Evolutionary conservation across 768 basidiomycete genomes (phyloP), one percentile per base, ranked within the genome.

Genomic region (Mrakia gelida): DNA sequence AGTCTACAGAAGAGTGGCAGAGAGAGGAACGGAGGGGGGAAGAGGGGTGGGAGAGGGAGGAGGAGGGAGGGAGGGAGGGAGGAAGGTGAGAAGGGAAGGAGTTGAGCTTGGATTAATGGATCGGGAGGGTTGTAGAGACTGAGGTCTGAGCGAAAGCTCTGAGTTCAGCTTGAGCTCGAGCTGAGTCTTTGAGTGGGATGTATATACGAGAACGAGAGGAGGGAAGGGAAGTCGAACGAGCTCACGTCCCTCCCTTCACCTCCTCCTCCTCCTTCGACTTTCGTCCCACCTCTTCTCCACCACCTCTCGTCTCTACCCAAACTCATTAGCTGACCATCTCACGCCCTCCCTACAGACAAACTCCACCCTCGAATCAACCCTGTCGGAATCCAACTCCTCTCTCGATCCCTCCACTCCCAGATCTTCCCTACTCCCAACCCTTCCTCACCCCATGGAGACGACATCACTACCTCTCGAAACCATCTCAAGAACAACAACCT

Each of bases 331-430:
- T 26, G 54, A 21, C 23, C 23, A 3, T 45, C 45, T 45, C 45
- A 3, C 15, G 4, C 11, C 45, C 11, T 1, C 45, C 45, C 34
- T 45, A 0, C 41, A 70, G 67, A 70, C 34, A 26, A 41, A 11
- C 1, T 23, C 16, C 34, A 70, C 11, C 34, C 38, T 1, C 81
- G 83, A 0, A 88, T 93, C 75, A 98, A 97, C 82, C 89, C 91
- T 79, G 87, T 94, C 61, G 95, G 95, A n/a, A 95, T 98, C 10
- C 95, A 98, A 82, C 89, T 97, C 75, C 89, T 98, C 74, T 92
- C 94, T 23, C 88, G 89, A 13, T 86, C 86, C n/a, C 85, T 97
- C 10, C 94, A 95, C 83, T 83, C 86, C 7, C 95, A 97, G 82
- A 88, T 96, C 77, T 97, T 98, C 84, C 84, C 85, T 7, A 81